These are phyloP conservation scores for Sugiyamaella neomexicana DNA, from an alignment of 1,139 yeast species.

Conservation along the genomic window DNA sequence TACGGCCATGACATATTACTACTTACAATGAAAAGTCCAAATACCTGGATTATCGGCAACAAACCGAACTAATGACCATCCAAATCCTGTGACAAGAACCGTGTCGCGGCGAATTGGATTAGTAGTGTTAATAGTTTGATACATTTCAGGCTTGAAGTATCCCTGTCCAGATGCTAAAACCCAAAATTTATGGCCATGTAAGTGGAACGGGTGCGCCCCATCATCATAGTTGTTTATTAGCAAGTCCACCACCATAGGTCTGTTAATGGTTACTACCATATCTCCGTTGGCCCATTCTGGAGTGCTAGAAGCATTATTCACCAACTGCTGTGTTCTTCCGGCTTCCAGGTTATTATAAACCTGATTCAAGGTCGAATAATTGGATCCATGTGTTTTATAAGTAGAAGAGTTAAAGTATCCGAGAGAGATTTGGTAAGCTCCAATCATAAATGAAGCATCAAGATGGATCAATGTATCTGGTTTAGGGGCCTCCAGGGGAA, in stretches of 20 bases:
- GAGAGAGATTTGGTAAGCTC: conserved; percentile 50
- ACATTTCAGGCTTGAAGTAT: conserved; percentile 46
- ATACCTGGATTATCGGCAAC: conserved; percentile 72
- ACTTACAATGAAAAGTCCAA: conserved; percentile 70
- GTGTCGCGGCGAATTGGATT: conserved; percentile 67
- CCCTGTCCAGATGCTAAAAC: conserved; percentile 52
- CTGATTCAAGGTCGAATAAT: conserved; percentile 49
- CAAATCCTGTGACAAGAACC: conserved; percentile 57
- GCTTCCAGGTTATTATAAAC: conserved; percentile 41
- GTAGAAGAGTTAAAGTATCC: conserved; percentile 54
- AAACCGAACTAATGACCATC: conserved; percentile 59
- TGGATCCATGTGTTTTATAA: conserved; percentile 46
- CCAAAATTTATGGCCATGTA: conserved; percentile 86
- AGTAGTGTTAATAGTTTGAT: conserved; percentile 41
- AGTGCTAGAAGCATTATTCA: conserved; percentile 54
- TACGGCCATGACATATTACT: too few species aligned
- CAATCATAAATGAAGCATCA: conserved; percentile 45
- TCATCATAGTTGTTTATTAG: conserved; percentile 74
- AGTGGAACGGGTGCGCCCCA: conserved; percentile 89
- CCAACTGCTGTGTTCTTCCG: conserved; percentile 44
- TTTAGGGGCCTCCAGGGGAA: conserved; percentile 32
- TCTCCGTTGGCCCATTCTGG: conserved; percentile 37
- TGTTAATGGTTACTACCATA: conserved; percentile 43
- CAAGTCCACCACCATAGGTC: conserved; percentile 63
- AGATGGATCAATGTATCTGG: conserved; percentile 31